phyloP scores from a whole-genome alignment of 345 rosid genomes.

The Acer yangbiense region DNA sequence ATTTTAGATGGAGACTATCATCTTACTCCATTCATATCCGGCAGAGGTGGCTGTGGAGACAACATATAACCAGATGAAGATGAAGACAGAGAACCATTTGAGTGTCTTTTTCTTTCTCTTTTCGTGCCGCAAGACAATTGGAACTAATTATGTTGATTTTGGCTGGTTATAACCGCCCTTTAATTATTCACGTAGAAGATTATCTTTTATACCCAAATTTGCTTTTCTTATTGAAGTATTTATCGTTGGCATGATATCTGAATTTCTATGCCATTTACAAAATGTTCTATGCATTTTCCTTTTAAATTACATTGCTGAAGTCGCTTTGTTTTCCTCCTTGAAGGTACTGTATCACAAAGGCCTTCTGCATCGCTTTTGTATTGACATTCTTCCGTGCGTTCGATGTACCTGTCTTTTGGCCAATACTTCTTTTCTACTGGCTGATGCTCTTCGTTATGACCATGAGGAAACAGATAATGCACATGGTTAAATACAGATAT shows the following conservation, averaged over 20 bases:
- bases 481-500: slow-evolving; percentile 93
- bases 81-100: not conserved
- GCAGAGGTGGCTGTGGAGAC: not conserved
- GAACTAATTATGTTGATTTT: not conserved
- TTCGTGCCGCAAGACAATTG: too few species aligned
- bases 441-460: slow-evolving; percentile 69
- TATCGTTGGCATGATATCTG: not conserved
- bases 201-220: not conserved
- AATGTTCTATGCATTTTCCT: not conserved
- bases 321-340: slow-evolving; percentile 11
- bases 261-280: not conserved
- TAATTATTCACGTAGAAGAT: too few species aligned
- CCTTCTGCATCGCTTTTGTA: slow-evolving; percentile 69
- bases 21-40: not conserved
- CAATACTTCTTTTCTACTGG: slow-evolving; percentile 95
- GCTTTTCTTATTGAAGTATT: not conserved
- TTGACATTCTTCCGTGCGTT: slow-evolving; percentile 78
- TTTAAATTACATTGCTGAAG: not conserved
- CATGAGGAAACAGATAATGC: slow-evolving; percentile 90
- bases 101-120: not conserved
- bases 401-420: slow-evolving; percentile 98
- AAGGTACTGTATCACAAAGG: slow-evolving; percentile 77
- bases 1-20: not conserved
- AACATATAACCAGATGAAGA: not conserved
- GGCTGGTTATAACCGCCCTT: not conserved